Percentiles rank a stretch among this genome's conserved stretches.
Evolutionary conservation across 441 rosid genomes (phyloP).

Genomic region (Cnidoscolus chayamansa): DNA sequence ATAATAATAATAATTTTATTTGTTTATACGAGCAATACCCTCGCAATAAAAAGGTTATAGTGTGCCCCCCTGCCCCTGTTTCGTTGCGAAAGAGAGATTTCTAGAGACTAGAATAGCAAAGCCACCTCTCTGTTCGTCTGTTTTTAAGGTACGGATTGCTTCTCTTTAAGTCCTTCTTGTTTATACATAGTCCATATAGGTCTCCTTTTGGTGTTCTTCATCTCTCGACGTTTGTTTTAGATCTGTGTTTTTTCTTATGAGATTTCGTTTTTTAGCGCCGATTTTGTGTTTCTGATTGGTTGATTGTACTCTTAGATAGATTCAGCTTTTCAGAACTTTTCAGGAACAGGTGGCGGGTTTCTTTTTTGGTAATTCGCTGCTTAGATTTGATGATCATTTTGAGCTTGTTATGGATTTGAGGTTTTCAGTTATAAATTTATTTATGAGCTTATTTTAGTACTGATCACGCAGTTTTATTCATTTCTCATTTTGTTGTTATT

Average conservation of each 20-base stretch:
- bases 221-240: neutral
- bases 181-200: neutral
- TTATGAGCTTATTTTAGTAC: neutral
- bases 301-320: neutral
- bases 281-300: neutral
- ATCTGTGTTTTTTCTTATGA: slow-evolving; percentile 22
- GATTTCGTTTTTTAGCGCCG: slow-evolving; percentile 8
- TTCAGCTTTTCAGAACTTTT: neutral
- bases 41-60: too few species aligned
- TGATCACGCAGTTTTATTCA: neutral
- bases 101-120: slow-evolving; percentile 14
- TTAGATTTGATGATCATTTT: slow-evolving; percentile 2
- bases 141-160: slow-evolving; percentile 4
- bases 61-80: neutral
- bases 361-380: neutral
- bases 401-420: neutral
- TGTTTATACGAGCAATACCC: neutral
- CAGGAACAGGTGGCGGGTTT: neutral
- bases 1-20: neutral
- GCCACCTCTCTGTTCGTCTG: neutral
- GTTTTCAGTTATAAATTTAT: neutral
- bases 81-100: slow-evolving; percentile 5
- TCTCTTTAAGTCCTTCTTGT: neutral
- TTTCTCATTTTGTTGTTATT: neutral
- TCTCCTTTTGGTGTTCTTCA: neutral